Evolutionary conservation across 257 asterid species (phyloP).

Genomic region (Fraxinus pennsylvanica): DNA sequence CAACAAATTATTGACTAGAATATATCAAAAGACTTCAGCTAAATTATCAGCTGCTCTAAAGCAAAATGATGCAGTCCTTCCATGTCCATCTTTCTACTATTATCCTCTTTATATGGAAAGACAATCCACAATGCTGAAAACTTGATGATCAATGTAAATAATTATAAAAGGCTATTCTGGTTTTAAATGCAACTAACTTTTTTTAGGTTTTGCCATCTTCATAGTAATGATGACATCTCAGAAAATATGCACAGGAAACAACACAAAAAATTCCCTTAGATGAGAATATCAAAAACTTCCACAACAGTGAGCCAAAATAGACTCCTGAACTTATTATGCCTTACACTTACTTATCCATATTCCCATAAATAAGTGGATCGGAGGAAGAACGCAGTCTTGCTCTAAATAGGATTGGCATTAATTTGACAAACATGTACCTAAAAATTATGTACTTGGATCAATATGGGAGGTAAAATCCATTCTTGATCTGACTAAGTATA

Average conservation of each 20-base stretch:
- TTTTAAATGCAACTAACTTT: background rate
- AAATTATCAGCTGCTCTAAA: background rate
- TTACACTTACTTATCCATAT: background rate
- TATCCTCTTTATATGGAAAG: slow-evolving; percentile 6
- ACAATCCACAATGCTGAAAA: background rate
- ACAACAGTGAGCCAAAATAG: background rate
- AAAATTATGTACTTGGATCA: background rate
- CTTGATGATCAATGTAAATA: slow-evolving; percentile 3
- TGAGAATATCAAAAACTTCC: slow-evolving; percentile 4
- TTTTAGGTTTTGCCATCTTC: slow-evolving; percentile 3
- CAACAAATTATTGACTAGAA: slow-evolving; percentile 14
- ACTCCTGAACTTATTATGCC: slow-evolving; percentile 5
- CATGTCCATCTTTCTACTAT: slow-evolving; percentile 1
- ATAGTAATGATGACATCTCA: slow-evolving; percentile 14
- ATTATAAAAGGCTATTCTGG: background rate
- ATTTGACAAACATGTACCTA: background rate
- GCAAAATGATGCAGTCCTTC: slow-evolving; percentile 7
- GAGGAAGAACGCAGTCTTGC: background rate
- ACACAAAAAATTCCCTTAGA: background rate
- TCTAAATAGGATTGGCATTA: background rate
- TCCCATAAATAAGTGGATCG: background rate
- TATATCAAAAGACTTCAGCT: background rate
- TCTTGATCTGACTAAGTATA: background rate
- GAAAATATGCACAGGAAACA: slow-evolving; percentile 11
- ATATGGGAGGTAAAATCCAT: background rate